Conservation (phyloP, 2,329 filamentous ascomycete genomes). For the Penicillium paneum region DNA sequence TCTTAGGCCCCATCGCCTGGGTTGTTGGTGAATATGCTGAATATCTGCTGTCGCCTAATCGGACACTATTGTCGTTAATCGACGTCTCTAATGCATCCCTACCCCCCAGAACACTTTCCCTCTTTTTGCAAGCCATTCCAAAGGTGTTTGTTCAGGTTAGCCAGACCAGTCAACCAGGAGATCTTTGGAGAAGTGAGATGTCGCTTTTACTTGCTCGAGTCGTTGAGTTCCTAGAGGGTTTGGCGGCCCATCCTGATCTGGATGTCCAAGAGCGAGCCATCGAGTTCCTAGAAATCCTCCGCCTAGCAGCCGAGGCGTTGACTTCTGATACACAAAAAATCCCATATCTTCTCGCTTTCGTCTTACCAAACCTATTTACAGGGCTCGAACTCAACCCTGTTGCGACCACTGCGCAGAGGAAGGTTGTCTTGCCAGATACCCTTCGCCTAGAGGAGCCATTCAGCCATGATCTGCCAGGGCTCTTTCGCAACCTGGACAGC, state of each 20-base stretch:
- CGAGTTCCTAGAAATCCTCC: constrained; percentile 85
- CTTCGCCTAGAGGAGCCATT: constrained; percentile 80
- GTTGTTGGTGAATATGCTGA: constrained; percentile 82
- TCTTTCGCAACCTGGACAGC: constrained; percentile 60
- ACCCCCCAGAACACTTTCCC: constrained; percentile 66
- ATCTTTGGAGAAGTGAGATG: constrained; percentile 67
- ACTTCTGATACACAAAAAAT: constrained; percentile 52
- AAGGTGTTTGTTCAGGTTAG: constrained; percentile 78
- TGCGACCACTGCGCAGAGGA: constrained; percentile 73
- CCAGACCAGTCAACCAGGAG: constrained; percentile 66
- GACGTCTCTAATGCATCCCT: constrained; percentile 60
- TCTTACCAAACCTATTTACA: constrained; percentile 80
- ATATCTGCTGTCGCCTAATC: constrained; percentile 67
- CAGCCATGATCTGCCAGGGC: constrained; percentile 65
- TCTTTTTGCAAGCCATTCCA: constrained; percentile 77
- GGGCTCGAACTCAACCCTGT: constrained; percentile 92
- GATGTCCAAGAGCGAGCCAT: constrained; percentile 95
- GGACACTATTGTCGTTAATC: constrained; percentile 69
- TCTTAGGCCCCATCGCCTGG: constrained; percentile 76
- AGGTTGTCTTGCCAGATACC: constrained; percentile 74
- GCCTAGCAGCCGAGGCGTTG: constrained; percentile 75
- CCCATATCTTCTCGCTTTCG: constrained; percentile 82
- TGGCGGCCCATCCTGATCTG: constrained; percentile 77
- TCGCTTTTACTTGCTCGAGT: constrained; percentile 77
- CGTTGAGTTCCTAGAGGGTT: constrained; percentile 73